Evolutionary conservation across 495 filamentous ascomycete species (phyloP).

Genomic region (Daldinia concentrica): DNA sequence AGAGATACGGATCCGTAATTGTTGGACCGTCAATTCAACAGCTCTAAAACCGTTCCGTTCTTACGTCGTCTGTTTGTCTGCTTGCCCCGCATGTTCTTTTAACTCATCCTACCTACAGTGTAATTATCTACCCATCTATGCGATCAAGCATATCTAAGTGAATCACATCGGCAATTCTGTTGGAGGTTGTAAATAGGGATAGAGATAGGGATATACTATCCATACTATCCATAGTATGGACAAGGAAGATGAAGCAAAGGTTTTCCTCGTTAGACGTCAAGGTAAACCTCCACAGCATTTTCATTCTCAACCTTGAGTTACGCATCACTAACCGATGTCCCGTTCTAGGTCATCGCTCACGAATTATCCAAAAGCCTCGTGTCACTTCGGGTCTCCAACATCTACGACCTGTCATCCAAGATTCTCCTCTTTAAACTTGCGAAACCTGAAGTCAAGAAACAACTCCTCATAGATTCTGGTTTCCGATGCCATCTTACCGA

Average conservation of each 20-base stretch:
- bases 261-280: slow-evolving; percentile 94
- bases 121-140: too few relatives aligned
- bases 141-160: not conserved
- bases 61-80: not conserved
- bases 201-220: too few relatives aligned
- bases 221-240: too few relatives aligned
- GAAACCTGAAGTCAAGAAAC: slow-evolving; percentile 84
- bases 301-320: not conserved
- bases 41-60: not conserved
- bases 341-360: slow-evolving; percentile 81
- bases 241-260: slow-evolving; percentile 87
- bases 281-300: slow-evolving; percentile 54
- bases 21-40: not conserved
- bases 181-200: not conserved
- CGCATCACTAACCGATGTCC: slow-evolving; percentile 18
- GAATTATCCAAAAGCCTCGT: slow-evolving; percentile 82
- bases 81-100: not conserved
- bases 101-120: not conserved
- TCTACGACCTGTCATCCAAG: slow-evolving; percentile 93
- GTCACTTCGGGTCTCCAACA: slow-evolving; percentile 84
- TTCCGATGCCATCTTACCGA: slow-evolving; percentile 95
- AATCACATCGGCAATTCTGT: not conserved
- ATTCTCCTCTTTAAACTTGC: slow-evolving; percentile 95
- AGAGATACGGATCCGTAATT: too few relatives aligned
- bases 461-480: slow-evolving; percentile 90